phyloP scores from a whole-genome alignment of 2,329 filamentous ascomycete genomes.

The Ophiocordyceps sinensis region DNA sequence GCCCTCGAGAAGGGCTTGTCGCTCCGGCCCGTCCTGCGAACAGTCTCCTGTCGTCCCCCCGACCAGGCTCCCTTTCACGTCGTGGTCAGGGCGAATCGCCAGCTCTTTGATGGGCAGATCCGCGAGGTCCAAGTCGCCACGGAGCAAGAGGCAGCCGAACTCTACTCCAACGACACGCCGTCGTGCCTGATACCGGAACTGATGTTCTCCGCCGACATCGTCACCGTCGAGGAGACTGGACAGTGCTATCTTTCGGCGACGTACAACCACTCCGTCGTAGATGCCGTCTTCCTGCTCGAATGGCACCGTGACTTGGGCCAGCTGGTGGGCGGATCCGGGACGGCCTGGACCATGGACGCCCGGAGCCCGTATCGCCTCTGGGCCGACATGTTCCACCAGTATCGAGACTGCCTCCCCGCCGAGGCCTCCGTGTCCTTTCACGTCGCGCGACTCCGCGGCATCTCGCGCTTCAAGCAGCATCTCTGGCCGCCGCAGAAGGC shows the following conservation, averaged over 20 bases:
- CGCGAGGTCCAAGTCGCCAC: constrained; percentile 7
- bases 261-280: constrained; percentile 20
- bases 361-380: constrained; percentile 16
- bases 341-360: constrained; percentile 5
- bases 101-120: constrained; percentile 13
- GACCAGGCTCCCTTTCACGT: constrained; percentile 12
- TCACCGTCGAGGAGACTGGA: constrained; percentile 6
- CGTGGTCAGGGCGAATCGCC: constrained; percentile 8
- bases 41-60: constrained; percentile 10
- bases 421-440: constrained; percentile 14
- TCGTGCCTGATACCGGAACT: constrained; percentile 9
- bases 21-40: constrained; percentile 14
- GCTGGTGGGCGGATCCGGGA: constrained; percentile 9
- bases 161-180: constrained; percentile 8
- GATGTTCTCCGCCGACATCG: constrained; percentile 16
- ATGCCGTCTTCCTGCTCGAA: constrained; percentile 17
- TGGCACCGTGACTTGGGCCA: constrained; percentile 19
- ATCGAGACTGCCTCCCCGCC: constrained; percentile 14
- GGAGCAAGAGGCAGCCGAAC: constrained; percentile 8
- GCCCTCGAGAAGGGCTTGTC: constrained; percentile 13
- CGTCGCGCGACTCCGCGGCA: constrained; percentile 16
- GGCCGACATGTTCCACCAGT: constrained; percentile 16
- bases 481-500: constrained; percentile 19
- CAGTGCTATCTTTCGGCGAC: constrained; percentile 12
- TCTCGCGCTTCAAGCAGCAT: constrained; percentile 16